These are phyloP conservation scores for Serendipita vermifera DNA, from an alignment of 768 basidiomycete genomes.

Conservation along the genomic window DNA sequence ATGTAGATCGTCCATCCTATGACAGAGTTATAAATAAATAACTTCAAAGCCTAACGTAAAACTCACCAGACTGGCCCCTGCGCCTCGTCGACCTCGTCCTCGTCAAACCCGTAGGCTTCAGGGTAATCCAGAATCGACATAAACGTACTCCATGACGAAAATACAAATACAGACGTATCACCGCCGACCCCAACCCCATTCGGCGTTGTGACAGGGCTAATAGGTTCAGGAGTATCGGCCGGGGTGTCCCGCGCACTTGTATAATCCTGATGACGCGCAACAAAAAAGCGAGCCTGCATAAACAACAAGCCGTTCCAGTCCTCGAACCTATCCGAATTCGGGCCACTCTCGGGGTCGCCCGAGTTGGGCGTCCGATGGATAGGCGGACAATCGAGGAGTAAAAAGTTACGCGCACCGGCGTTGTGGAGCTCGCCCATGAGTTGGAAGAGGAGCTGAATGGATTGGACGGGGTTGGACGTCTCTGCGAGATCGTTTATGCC, in stretches of 20 bases:
- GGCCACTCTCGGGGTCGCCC: conserved; percentile 4
- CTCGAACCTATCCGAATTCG: conserved; percentile 15
- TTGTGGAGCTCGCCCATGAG: conserved; percentile 38
- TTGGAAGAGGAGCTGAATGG: conserved; percentile 28
- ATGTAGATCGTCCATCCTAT: conserved; percentile 37
- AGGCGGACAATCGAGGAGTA: conserved; percentile 49
- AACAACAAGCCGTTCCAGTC: conserved; percentile 37
- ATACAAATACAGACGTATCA: conserved; percentile 37
- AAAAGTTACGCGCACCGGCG: conserved; percentile 37
- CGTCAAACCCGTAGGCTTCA: conserved; percentile 27
- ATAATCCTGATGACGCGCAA: conserved; percentile 23
- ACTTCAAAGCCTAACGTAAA: no score
- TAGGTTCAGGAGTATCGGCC: neutral
- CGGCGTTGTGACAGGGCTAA: neutral
- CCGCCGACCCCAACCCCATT: neutral
- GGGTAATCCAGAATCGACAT: conserved; percentile 37
- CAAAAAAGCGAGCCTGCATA: conserved; percentile 26
- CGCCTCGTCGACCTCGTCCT: conserved; percentile 22
- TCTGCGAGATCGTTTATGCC: conserved; percentile 51
- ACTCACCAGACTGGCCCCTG: conserved; percentile 32
- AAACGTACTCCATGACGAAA: conserved; percentile 38
- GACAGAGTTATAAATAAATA: neutral
- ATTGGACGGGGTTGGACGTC: neutral
- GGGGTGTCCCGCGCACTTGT: neutral
- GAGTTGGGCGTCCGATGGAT: conserved; percentile 39